Base-by-base conservation (phyloP, 1,284 basidiomycete species). In the Vanrija pseudolonga region DNA sequence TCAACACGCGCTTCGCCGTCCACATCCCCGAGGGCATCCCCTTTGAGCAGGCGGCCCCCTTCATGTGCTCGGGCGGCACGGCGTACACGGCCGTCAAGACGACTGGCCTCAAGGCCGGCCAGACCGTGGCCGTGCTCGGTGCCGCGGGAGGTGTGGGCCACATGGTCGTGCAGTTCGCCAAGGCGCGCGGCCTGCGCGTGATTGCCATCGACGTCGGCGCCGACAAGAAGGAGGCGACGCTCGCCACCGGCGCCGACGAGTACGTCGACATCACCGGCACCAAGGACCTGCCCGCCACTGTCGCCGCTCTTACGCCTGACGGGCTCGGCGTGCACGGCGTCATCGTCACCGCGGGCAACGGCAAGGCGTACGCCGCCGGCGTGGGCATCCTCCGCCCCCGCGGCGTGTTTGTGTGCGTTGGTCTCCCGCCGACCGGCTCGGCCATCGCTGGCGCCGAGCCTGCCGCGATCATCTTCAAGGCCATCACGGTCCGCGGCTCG, bases 401-500 rank as follows among this genome's bases (percentile, higher is more conserved):
- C 37, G 58, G 55, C 20, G 20, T 44, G 14, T 24, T 56, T 23
- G 55, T 60, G n/a, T 53, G 55, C 5, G 55, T 60, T 37, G 58
- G 58, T 7, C 55, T 60, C 5, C 58, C 58, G 1, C 45, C 55
- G 4, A 22, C 63, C 45, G 56, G 71, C 57, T 59, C 64, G 28
- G 67, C 73, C 45, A 64, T 74, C 52, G 65, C 61, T 50, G 59
- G 66, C 48, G 73, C 67, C 42, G 64, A 64, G 56, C 57, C 56
- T n/a, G 47, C 63, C 41, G 57, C 63, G 23, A 67, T 66, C 65
- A 69, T 70, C 57, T 76, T 77, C 53, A 60, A 62, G 55, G 65
- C 79, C 63, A 69, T 78, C 57, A 63, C 69, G 36, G 76, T 73
- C 39, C 66, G 76, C 44, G 62, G 63, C 41, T 63, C 70, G 57